Base-by-base conservation (phyloP, 805 yeast species). In the Metschnikowia gelsemii region DNA sequence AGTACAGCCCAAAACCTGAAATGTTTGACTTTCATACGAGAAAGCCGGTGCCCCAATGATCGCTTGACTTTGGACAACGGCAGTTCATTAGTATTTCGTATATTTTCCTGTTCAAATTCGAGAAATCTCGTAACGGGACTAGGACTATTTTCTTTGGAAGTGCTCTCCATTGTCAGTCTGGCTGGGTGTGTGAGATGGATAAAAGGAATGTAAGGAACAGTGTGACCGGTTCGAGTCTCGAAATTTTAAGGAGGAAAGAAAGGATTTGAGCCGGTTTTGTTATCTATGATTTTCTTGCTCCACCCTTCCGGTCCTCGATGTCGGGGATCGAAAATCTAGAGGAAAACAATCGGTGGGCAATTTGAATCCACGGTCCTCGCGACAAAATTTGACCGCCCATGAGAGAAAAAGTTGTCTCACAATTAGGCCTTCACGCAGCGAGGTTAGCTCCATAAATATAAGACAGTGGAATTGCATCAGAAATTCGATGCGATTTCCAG, bases 21-120 rank as follows among this genome's bases (percentile, higher is more conserved):
- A 6, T 29, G 14, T 18, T 32, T 35, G 29, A 34, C 36, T 14
- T 25, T 34, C 9, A 39, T 11, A 16, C 43, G 32, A 12, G 46
- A 21, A 7, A 30, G 8, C 8, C 21, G 29, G 23, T 32, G 33
- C 18, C 26, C 12, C 23, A 28, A 8, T 8, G 13, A 12, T 16
- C 45, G 45, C n/a, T 27, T 36, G 8, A 14, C 12, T 17, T 12
- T 25, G 3, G 33, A 12, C 38, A 32, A 42, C 6, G 18, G 8
- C 40, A 36, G 41, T 14, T 36, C 38, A 8, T 32, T 20, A 5
- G 7, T 7, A 8, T 19, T 28, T 8, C 3, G 18, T 3, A 11
- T 16, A 6, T 22, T 19, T 9, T 42, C 45, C 13, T 35, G 36
- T 21, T 42, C 41, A 23, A 42, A 42, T 22, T 36, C 45, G 14